Evolutionary conservation across 345 rosid genomes (phyloP).

Genomic region (Limnanthes douglasii): DNA sequence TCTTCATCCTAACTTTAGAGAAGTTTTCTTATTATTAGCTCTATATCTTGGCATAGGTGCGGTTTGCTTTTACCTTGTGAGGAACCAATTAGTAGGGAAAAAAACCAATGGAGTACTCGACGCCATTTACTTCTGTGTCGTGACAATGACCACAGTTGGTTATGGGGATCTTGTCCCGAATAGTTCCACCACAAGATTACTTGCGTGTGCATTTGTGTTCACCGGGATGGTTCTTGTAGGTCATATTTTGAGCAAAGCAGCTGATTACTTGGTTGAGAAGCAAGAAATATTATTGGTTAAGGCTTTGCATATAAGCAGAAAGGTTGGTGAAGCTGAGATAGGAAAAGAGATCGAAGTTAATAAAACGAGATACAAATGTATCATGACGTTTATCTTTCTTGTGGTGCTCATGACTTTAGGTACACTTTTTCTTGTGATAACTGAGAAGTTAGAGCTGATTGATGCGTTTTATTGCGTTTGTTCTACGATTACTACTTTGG

Average conservation of each 20-base stretch:
- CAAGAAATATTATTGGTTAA: constrained; percentile 60
- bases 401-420: constrained; percentile 33
- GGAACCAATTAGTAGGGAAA: constrained; percentile 41
- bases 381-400: constrained; percentile 20
- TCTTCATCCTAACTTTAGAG: constrained; percentile 29
- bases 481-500: constrained; percentile 69
- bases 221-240: constrained; percentile 59
- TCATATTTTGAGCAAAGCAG: constrained; percentile 51
- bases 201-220: constrained; percentile 74
- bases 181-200: constrained; percentile 34
- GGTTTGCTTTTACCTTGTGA: constrained; percentile 30
- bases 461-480: constrained; percentile 81
- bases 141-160: constrained; percentile 93
- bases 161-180: constrained; percentile 89
- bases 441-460: constrained; percentile 28
- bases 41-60: constrained; percentile 47
- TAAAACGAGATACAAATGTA: constrained; percentile 39
- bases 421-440: constrained; percentile 17
- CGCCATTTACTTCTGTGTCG: constrained; percentile 59
- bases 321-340: constrained; percentile 23
- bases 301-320: constrained; percentile 34
- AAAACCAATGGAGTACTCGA: constrained; percentile 56
- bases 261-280: constrained; percentile 71
- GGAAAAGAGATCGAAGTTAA: constrained; percentile 40
- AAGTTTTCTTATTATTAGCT: constrained; percentile 25